Base-by-base conservation (phyloP, 2,329 filamentous ascomycete species). In the Colletotrichum sp. region DNA sequence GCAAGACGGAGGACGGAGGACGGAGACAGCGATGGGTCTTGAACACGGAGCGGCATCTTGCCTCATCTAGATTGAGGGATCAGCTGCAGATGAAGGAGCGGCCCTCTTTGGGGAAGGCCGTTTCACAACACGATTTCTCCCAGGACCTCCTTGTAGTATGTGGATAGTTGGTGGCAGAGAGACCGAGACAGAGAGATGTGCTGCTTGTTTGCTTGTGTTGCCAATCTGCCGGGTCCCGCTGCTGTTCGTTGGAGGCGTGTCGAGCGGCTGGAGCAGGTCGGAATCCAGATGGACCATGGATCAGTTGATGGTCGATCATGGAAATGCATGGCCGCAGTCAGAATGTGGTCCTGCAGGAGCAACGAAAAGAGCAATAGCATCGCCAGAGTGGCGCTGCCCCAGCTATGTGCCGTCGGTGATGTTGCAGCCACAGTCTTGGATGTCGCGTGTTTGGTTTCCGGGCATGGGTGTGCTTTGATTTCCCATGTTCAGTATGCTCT, bases 11-110 rank as follows among this genome's bases (percentile, higher is more conserved):
- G 36, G 59, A 16, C 59, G 60, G 39, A 26, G 30, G 30, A 55
- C 34, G 70, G 52, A 30, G 68, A 44, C 28, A 70, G 63, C 39
- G 24, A 34, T 68, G 57, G 24, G 22, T 59, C 32, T 68, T 64
- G 72, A 72, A 59, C 70, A 68, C 73, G 70, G 73, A 57, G 73
- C 69, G 73, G 70, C 39, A 68, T 68, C 57, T 39, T 75, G 73
- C 73, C 22, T 72, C 73, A 73, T 73, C 73, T 75, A 75, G 70
- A 75, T 75, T 73, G 73, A 65, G 64, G 55, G 73, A 75, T 75
- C 73, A 63, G 72, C 73, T 60, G 68, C 30, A 68, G 57, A 75
- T 39, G 39, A 71, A 36, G 59, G 59, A 28, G 44, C 44, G 64
- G 64, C 55, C 70, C 44, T 68, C 63, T 26, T 22, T 28, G 48